Percentiles rank a stretch among this genome's conserved stretches.
phyloP scores from a whole-genome alignment of 768 basidiomycete species.

The Steccherinum ochraceum region DNA sequence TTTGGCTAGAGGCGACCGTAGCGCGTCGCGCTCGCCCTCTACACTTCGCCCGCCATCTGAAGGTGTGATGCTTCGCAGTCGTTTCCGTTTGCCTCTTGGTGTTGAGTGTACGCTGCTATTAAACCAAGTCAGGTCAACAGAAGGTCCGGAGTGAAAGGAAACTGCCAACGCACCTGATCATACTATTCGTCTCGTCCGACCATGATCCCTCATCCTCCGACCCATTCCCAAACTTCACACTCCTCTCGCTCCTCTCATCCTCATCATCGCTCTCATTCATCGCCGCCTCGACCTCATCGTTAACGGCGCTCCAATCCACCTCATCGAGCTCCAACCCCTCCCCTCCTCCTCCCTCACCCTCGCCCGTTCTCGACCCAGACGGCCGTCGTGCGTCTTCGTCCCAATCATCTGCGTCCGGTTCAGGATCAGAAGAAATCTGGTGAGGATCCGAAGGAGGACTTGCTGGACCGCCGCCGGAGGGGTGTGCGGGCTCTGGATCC shows the following conservation, averaged over 20 bases:
- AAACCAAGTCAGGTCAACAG: too few relatives aligned
- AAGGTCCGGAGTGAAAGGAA: background rate
- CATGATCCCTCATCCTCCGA: constrained; percentile 43
- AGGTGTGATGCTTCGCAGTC: constrained; percentile 66
- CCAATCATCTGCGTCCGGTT: constrained; percentile 65
- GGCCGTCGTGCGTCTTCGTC: constrained; percentile 34
- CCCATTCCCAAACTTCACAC: constrained; percentile 32
- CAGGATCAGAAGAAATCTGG: constrained; percentile 59
- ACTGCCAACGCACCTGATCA: constrained; percentile 31
- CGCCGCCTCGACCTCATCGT: constrained; percentile 82
- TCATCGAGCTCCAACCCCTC: constrained; percentile 43
- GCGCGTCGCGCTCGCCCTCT: constrained; percentile 29
- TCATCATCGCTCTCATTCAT: constrained; percentile 78
- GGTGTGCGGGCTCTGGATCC: constrained; percentile 40
- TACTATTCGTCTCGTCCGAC: constrained; percentile 46
- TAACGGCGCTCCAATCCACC: constrained; percentile 79
- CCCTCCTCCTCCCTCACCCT: constrained; percentile 28
- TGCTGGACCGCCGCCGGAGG: constrained; percentile 31
- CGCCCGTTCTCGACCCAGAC: constrained; percentile 21
- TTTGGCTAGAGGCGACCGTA: constrained; percentile 71
- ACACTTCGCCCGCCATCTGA: constrained; percentile 37
- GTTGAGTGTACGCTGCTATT: constrained; percentile 31
- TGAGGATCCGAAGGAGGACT: constrained; percentile 39
- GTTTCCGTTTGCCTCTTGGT: constrained; percentile 53
- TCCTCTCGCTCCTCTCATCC: constrained; percentile 27